These are phyloP conservation scores for Leccinum griseonigrum DNA, from an alignment of 1,284 basidiomycete genomes.

Conservation along the genomic window DNA sequence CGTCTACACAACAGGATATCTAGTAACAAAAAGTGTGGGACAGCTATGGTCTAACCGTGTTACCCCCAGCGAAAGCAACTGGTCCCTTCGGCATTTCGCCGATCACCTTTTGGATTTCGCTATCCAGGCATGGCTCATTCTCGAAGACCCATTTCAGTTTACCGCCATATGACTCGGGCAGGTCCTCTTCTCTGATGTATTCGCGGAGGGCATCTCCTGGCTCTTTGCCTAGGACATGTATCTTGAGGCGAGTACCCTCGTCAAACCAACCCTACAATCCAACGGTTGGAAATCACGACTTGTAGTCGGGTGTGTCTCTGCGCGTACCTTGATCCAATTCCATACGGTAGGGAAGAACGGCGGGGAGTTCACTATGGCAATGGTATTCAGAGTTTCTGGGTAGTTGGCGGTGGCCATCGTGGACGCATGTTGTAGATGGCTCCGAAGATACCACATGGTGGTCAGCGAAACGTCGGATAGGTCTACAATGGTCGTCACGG, in stretches of 20 bases:
- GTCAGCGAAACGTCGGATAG: conserved; percentile 57
- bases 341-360: conserved; percentile 75
- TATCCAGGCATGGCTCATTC: conserved; percentile 59
- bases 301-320: background rate
- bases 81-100: conserved; percentile 53
- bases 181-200: conserved; percentile 52
- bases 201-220: conserved; percentile 48
- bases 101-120: conserved; percentile 40
- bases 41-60: conserved; percentile 23
- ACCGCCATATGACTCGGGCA: conserved; percentile 69
- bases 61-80: conserved; percentile 45
- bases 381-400: conserved; percentile 67
- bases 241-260: conserved; percentile 68
- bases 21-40: background rate
- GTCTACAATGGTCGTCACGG: conserved; percentile 73
- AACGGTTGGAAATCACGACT: background rate
- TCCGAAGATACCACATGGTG: conserved; percentile 65
- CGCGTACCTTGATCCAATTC: conserved; percentile 70
- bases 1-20: background rate
- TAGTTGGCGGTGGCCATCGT: conserved; percentile 74
- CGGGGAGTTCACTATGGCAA: conserved; percentile 72
- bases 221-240: conserved; percentile 63
- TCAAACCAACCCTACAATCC: conserved; percentile 65
- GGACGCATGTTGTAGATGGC: conserved; percentile 71
- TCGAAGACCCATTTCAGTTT: conserved; percentile 64